Conservation (phyloP, 148 eudicot species). For the Diospyros kaki region DNA sequence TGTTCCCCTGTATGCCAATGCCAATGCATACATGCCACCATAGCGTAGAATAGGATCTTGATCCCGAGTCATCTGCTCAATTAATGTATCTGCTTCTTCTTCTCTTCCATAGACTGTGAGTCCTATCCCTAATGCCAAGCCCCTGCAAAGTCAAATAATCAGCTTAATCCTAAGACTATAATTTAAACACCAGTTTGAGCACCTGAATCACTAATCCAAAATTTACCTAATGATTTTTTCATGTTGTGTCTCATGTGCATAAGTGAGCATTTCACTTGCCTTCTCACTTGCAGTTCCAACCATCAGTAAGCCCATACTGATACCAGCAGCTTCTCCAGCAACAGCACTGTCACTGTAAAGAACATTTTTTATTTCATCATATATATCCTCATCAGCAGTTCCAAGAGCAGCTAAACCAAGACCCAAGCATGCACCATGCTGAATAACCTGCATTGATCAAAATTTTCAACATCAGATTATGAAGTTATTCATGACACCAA, state of each 20-base stretch:
- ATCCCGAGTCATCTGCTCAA: slow-evolving; percentile 97
- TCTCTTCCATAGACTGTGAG: slow-evolving; percentile 98
- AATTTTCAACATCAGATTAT: neutral
- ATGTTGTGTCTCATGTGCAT: slow-evolving; percentile 98
- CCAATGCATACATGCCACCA: slow-evolving; percentile 99
- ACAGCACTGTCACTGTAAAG: slow-evolving; percentile 94
- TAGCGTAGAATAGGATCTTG: slow-evolving; percentile 96
- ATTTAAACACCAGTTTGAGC: neutral
- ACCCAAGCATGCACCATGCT: slow-evolving; percentile 96
- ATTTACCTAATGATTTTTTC: slow-evolving; percentile 93
- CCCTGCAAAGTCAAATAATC: slow-evolving; percentile 40
- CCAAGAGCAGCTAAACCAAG: slow-evolving; percentile 96
- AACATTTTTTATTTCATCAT: slow-evolving; percentile 87
- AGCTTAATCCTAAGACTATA: slow-evolving; percentile 7
- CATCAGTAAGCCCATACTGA: slow-evolving; percentile 92
- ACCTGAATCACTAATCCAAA: slow-evolving; percentile 8
- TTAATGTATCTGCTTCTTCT: slow-evolving; percentile 94
- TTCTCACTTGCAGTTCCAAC: slow-evolving; percentile 98
- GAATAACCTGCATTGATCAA: slow-evolving; percentile 74
- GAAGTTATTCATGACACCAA: neutral
- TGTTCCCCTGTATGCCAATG: slow-evolving; percentile 95
- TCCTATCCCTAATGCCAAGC: slow-evolving; percentile 90
- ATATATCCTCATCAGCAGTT: slow-evolving; percentile 91
- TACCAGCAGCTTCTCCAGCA: slow-evolving; percentile 99
- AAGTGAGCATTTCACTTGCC: slow-evolving; percentile 96